phyloP scores from a whole-genome alignment of 78 protist species.

The Cavenderia fasciculata region DNA sequence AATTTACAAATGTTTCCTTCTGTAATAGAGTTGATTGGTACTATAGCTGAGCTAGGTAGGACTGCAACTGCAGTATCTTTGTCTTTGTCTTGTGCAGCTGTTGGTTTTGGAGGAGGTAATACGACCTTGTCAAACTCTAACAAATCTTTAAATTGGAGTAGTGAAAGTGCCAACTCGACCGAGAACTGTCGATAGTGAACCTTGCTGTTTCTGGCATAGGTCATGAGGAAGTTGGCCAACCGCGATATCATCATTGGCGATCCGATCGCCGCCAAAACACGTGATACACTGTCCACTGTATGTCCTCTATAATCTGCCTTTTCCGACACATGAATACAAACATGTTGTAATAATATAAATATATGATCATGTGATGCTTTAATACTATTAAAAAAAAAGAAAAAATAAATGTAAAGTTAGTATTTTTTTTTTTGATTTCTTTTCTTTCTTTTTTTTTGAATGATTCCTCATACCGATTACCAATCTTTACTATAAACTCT shows the following conservation, averaged over 20 bases:
- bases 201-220: conserved; percentile 37
- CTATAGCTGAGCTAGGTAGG: too few relatives aligned
- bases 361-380: not conserved
- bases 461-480: too few relatives aligned
- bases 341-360: conserved; percentile 37
- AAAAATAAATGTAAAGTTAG: too few relatives aligned
- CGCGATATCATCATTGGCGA: too few relatives aligned
- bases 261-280: not conserved
- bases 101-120: too few relatives aligned
- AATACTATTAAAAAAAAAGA: too few relatives aligned
- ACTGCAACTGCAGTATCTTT: too few relatives aligned
- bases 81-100: too few relatives aligned
- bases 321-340: conserved; percentile 56
- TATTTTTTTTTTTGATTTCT: too few relatives aligned
- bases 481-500: too few relatives aligned
- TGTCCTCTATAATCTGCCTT: conserved; percentile 43
- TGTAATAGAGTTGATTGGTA: too few relatives aligned
- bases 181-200: conserved; percentile 47
- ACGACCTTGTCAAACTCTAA: not conserved
- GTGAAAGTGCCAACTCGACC: conserved; percentile 46
- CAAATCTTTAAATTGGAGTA: not conserved
- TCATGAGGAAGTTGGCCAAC: conserved; percentile 3
- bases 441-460: too few relatives aligned
- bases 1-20: conserved; percentile 31
- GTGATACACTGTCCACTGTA: not conserved